A percentile compares a stretch with the other conserved stretches of the same genome.
Conservation (phyloP, 2,329 filamentous ascomycete genomes). For the Juglanconis juglandina region DNA sequence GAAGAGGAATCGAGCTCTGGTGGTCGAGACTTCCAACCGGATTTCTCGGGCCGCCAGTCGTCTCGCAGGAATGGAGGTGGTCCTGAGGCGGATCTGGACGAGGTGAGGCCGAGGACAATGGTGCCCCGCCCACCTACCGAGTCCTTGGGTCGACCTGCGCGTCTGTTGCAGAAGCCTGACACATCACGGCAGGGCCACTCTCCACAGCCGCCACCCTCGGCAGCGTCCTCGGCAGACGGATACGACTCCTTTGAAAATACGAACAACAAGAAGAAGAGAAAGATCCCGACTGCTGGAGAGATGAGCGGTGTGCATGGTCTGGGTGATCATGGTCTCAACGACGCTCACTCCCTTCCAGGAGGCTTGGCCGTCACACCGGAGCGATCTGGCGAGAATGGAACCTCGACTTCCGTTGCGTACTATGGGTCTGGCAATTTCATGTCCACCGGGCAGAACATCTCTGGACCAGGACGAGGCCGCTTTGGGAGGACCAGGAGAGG, state of each 20-base stretch:
- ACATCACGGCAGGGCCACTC: constrained; percentile 40
- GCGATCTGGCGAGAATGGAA: constrained; percentile 10
- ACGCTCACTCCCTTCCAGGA: constrained; percentile 27
- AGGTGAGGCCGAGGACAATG: constrained; percentile 38
- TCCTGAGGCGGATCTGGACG: constrained; percentile 61
- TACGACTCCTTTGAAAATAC: constrained; percentile 98
- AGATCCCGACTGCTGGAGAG: constrained; percentile 87
- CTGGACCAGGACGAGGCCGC: constrained; percentile 79
- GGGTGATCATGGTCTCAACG: constrained; percentile 25
- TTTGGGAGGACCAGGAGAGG: constrained; percentile 66
- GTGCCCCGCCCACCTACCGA: constrained; percentile 47
- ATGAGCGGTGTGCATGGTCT: constrained; percentile 41
- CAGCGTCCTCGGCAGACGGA: constrained; percentile 71
- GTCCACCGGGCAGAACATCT: constrained; percentile 66
- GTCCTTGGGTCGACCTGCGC: constrained; percentile 39
- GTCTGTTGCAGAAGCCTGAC: constrained; percentile 42
- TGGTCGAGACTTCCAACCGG: constrained; percentile 29
- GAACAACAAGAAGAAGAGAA: constrained; percentile 99
- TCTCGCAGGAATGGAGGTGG: constrained; percentile 52
- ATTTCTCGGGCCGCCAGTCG: constrained; percentile 31
- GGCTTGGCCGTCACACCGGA: constrained; percentile 29
- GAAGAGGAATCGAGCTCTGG: constrained; percentile 39
- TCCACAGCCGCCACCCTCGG: constrained; percentile 61
- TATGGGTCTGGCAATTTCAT: constrained; percentile 49
- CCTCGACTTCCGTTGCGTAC: constrained; percentile 31